Evolutionary conservation across 2,329 filamentous ascomycete genomes (phyloP).

Genomic region (Capronia americana): DNA sequence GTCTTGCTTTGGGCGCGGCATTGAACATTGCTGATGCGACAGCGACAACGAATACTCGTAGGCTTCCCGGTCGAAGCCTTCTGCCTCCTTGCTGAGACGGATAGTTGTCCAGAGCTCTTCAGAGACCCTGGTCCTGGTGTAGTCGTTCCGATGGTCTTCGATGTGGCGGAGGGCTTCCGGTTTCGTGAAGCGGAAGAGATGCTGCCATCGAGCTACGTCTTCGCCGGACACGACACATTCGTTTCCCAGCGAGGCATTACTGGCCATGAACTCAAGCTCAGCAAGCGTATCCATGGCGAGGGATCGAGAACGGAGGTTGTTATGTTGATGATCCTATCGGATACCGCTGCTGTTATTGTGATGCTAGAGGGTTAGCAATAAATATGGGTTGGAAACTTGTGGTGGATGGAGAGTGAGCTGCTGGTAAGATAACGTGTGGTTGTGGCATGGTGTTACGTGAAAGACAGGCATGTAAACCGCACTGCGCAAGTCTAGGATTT

Average conservation of each 20-base stretch:
- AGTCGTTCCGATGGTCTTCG: slow-evolving; percentile 44
- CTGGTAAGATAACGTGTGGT: no score
- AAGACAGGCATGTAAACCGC: no score
- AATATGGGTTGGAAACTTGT: no score
- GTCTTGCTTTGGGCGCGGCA: background rate
- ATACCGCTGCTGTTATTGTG: no score
- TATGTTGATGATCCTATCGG: no score
- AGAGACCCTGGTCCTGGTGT: slow-evolving; percentile 44
- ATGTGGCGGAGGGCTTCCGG: slow-evolving; percentile 46
- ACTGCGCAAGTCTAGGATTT: background rate
- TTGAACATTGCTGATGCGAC: background rate
- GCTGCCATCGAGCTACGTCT: slow-evolving; percentile 44
- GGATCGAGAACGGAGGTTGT: background rate
- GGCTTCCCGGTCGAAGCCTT: slow-evolving; percentile 48
- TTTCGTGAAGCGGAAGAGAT: slow-evolving; percentile 44
- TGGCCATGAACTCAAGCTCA: slow-evolving; percentile 6
- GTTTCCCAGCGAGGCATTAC: background rate
- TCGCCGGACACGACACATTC: slow-evolving; percentile 6
- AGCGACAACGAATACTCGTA: slow-evolving; percentile 42
- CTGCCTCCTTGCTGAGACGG: slow-evolving; percentile 41
- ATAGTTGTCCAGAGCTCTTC: slow-evolving; percentile 48
- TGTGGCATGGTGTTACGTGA: no score
- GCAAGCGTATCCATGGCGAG: background rate
- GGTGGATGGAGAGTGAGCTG: no score
- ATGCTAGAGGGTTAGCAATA: no score